These are phyloP conservation scores for Alternaria gaisen DNA, from an alignment of 2,329 filamentous ascomycete species.

Conservation along the genomic window DNA sequence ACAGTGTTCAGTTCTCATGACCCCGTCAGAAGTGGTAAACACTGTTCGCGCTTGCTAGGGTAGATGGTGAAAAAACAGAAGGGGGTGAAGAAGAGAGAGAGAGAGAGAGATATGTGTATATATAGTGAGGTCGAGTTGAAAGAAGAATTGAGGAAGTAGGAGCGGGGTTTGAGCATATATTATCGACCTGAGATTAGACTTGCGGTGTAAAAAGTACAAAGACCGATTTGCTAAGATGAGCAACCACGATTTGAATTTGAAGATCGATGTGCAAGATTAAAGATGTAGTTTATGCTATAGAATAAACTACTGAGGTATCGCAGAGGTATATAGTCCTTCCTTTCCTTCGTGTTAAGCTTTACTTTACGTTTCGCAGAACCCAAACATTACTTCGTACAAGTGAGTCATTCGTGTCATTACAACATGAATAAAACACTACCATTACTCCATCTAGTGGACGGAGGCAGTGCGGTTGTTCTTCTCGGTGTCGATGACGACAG, in stretches of 20 bases:
- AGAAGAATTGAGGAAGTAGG: slow-evolving; percentile 17
- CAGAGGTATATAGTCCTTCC: background rate
- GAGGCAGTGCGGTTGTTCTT: slow-evolving; percentile 6
- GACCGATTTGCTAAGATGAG: too few relatives aligned
- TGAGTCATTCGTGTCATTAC: slow-evolving; percentile 1
- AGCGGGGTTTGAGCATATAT: background rate
- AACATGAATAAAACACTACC: background rate
- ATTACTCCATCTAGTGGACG: background rate
- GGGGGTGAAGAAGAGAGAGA: background rate
- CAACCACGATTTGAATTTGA: background rate
- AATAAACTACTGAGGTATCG: slow-evolving; percentile 2
- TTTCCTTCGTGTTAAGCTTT: background rate
- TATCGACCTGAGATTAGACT: background rate
- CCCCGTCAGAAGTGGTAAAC: too few relatives aligned
- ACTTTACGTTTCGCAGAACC: background rate
- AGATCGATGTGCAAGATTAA: background rate
- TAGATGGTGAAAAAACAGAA: too few relatives aligned
- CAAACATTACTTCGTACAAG: slow-evolving; percentile 7
- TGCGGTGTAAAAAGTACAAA: too few relatives aligned
- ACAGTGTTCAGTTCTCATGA: too few relatives aligned
- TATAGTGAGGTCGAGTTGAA: slow-evolving; percentile 18
- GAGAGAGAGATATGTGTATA: background rate
- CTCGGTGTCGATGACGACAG: slow-evolving; percentile 2
- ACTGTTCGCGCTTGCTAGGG: too few relatives aligned
- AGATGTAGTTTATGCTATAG: slow-evolving; percentile 5